phyloP scores from a whole-genome alignment of 164 flowering plant genomes.

The Warburgia ugandensis region DNA sequence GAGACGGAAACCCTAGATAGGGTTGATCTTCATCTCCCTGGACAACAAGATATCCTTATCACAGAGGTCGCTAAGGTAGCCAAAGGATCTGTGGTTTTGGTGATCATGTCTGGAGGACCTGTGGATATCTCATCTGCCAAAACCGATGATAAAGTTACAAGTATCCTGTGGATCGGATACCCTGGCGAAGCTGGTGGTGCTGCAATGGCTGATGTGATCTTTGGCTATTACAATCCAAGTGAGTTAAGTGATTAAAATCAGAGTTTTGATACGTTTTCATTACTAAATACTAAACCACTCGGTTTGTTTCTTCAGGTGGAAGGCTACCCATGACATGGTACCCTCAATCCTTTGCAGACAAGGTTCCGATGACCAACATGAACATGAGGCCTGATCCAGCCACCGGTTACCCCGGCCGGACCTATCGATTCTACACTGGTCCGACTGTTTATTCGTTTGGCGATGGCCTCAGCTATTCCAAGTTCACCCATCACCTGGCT shows the following conservation, averaged over 20 bases:
- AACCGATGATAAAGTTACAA: constrained; percentile 38
- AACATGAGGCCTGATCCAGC: constrained; percentile 47
- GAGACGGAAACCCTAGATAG: constrained; percentile 75
- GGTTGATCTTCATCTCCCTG: constrained; percentile 55
- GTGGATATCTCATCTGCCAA: constrained; percentile 72
- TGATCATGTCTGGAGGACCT: constrained; percentile 87
- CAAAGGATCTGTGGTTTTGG: constrained; percentile 76
- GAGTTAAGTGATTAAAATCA: too few species aligned
- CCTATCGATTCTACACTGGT: constrained; percentile 84
- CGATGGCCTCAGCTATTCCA: constrained; percentile 68
- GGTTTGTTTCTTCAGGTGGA: constrained; percentile 61
- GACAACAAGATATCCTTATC: constrained; percentile 53
- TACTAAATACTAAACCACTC: too few species aligned
- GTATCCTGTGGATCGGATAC: constrained; percentile 98
- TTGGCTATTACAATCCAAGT: constrained; percentile 78
- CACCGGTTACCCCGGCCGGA: constrained; percentile 64
- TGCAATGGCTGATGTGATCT: constrained; percentile 80
- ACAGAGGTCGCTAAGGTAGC: constrained; percentile 57
- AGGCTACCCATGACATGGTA: constrained; percentile 96
- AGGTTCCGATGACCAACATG: constrained; percentile 79
- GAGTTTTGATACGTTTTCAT: too few species aligned
- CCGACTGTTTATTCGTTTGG: constrained; percentile 81
- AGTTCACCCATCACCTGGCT: constrained; percentile 38
- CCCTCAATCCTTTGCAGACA: constrained; percentile 51
- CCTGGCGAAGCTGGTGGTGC: constrained; percentile 98